Base-by-base conservation (phyloP, 2,329 filamentous ascomycete genomes). In the Talaromyces sp. region DNA sequence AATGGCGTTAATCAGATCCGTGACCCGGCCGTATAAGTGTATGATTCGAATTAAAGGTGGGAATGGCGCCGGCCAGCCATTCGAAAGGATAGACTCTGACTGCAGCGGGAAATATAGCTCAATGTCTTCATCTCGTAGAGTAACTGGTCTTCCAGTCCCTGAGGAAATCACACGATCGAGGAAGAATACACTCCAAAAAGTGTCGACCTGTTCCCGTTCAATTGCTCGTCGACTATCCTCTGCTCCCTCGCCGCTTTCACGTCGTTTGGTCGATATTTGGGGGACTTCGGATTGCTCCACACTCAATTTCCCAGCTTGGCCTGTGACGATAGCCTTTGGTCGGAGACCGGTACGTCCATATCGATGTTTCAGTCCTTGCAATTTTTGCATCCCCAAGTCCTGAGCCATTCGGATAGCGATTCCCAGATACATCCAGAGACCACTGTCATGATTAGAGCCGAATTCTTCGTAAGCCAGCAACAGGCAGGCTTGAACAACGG, bases 391-490 rank as follows among this genome's bases (percentile, higher is more conserved):
- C 0, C 92, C 92, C 9, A 96, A 76, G 70, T 92, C 89, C 64
- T 91, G 85, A 0, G 88, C 88, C 86, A 92, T 90, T 4, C 92
- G 87, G 64, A 96, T 96, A 0, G 92, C 88, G 58, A 93, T 88
- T 0, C 92, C 92, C 1, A 96, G 81, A 71, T 96, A 96, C 91
- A 96, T 96, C 92, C 92, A 96, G 6, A 96, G 76, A 0, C 91
- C 91, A 72, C 91, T 96, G 70, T 96, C 92, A 69, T 93, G 90
- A 67, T 91, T 91, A 11, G 90, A 90, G 1, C 92, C 92, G 68
- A 96, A 96, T 48, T 93, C 89, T 67, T 96, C 91, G 70, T 96
- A 96, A 0, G 91, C 92, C 76, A 96, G 85, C 31, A 96, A 78
- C 11, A 96, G 77, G 56, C 89, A 92, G 0, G 92, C 91, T 69